phyloP scores from a whole-genome alignment of 225 moss, liverwort and hornwort genomes.

The Rhytidiadelphus loreus region DNA sequence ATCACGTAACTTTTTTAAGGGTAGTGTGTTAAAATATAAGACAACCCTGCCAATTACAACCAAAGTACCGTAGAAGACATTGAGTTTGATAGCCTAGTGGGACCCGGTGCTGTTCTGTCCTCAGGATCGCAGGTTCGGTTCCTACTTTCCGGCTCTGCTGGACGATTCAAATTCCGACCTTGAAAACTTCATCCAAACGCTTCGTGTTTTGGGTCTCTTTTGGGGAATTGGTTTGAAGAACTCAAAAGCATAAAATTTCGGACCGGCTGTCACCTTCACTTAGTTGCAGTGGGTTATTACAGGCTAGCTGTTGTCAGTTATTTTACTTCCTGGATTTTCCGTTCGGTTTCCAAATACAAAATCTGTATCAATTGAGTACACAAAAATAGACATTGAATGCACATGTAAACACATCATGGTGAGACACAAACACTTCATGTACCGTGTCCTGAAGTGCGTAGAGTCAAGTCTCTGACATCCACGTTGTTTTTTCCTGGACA shows the following conservation, averaged over 20 bases:
- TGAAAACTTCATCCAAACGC: not conserved
- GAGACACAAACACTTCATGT: not conserved
- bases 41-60: not conserved
- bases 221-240: not conserved
- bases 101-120: not conserved
- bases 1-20: not conserved
- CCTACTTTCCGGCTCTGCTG: not conserved
- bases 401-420: not conserved
- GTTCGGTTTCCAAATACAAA: not conserved
- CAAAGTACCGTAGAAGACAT: not conserved
- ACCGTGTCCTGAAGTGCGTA: not conserved
- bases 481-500: not conserved
- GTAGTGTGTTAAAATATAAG: too few species aligned
- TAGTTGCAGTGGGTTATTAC: not conserved
- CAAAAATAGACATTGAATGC: not conserved
- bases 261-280: not conserved
- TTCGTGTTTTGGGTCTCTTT: not conserved
- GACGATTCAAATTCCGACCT: not conserved
- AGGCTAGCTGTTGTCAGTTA: not conserved
- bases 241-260: not conserved
- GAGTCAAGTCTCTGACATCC: not conserved
- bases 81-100: not conserved
- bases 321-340: not conserved
- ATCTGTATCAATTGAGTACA: not conserved
- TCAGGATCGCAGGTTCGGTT: not conserved